phyloP scores from a whole-genome alignment of 2,329 filamentous ascomycete species.

The Monosporascus sp. region DNA sequence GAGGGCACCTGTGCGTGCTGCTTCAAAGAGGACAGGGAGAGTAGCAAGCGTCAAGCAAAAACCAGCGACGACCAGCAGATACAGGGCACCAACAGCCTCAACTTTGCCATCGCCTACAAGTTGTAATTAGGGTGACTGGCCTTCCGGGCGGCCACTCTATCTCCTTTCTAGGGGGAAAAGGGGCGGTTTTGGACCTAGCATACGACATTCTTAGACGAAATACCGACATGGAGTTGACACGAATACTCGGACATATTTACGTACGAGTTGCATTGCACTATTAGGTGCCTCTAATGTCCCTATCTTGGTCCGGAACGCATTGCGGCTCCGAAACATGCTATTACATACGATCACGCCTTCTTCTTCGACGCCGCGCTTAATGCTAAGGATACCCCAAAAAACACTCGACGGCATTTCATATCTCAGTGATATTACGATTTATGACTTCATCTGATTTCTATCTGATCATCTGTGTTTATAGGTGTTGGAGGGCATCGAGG shows the following conservation, averaged over 20 bases:
- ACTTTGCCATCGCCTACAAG: neutral
- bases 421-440: neutral
- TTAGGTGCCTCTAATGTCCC: neutral
- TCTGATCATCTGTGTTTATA: neutral
- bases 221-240: neutral
- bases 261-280: neutral
- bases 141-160: neutral
- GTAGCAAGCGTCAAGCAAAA: neutral
- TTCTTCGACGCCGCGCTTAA: neutral
- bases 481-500: neutral
- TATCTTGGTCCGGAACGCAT: neutral
- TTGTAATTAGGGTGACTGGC: neutral
- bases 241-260: neutral
- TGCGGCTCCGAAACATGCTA: too few relatives aligned
- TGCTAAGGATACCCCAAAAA: neutral
- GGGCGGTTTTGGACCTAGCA: too few relatives aligned
- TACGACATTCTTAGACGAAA: neutral
- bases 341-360: too few relatives aligned
- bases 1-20: slow-evolving; percentile 21
- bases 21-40: slow-evolving; percentile 14
- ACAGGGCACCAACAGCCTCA: neutral
- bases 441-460: neutral
- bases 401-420: neutral
- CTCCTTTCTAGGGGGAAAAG: too few relatives aligned
- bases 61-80: neutral